Evolutionary conservation across 2,329 filamentous ascomycete species (phyloP).

Genomic region (Calycina marina): DNA sequence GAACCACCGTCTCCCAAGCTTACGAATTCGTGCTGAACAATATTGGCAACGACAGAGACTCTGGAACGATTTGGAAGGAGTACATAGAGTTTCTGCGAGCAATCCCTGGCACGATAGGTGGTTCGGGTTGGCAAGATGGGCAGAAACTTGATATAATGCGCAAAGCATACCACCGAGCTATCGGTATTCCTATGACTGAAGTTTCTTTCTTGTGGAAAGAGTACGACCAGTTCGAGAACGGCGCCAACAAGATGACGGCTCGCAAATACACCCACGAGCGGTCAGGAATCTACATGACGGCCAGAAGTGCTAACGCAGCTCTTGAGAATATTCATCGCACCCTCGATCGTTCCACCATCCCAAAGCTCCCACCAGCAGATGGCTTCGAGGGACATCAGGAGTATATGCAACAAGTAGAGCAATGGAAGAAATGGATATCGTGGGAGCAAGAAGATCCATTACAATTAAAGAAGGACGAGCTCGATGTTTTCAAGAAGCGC

Average conservation of each 20-base stretch:
- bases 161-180: constrained; percentile 83
- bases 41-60: constrained; percentile 82
- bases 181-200: constrained; percentile 71
- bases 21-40: constrained; percentile 88
- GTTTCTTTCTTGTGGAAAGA: constrained; percentile 89
- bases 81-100: constrained; percentile 89
- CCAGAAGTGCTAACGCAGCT: constrained; percentile 76
- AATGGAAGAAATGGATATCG: constrained; percentile 87
- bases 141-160: constrained; percentile 94
- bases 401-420: constrained; percentile 66
- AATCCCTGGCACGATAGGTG: constrained; percentile 73
- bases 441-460: constrained; percentile 94
- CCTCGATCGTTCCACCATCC: constrained; percentile 62
- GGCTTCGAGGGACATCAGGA: constrained; percentile 81
- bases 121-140: constrained; percentile 84
- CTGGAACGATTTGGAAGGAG: constrained; percentile 82
- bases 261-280: constrained; percentile 90
- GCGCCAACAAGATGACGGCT: constrained; percentile 80
- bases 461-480: constrained; percentile 71
- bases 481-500: constrained; percentile 57
- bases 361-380: constrained; percentile 65
- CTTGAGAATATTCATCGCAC: constrained; percentile 77
- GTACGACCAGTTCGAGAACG: constrained; percentile 92
- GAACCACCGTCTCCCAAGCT: constrained; percentile 65
- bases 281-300: constrained; percentile 90